These are phyloP conservation scores for Madurella mycetomatis DNA, from an alignment of 2,329 filamentous ascomycete genomes.

Conservation along the genomic window DNA sequence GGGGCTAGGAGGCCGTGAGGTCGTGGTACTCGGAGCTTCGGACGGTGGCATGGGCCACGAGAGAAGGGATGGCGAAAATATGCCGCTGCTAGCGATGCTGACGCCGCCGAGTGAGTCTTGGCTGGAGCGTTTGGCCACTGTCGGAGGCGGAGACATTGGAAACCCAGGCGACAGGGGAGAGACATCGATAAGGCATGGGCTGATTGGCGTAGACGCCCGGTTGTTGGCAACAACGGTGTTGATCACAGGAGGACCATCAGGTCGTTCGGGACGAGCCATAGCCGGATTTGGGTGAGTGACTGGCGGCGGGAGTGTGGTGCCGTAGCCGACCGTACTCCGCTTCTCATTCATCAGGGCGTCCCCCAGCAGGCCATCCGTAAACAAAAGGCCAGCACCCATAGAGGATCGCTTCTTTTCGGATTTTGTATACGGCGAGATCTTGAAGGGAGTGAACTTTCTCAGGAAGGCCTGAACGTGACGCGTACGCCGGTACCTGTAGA, in stretches of 20 bases:
- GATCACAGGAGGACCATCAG: slow-evolving; percentile 15
- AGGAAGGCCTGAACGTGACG: slow-evolving; percentile 23
- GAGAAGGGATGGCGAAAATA: slow-evolving; percentile 21
- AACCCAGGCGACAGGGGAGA: slow-evolving; percentile 17
- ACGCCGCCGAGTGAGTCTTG: slow-evolving; percentile 19
- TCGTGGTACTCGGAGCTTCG: background rate
- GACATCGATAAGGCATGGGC: slow-evolving; percentile 12
- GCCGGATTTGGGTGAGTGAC: slow-evolving; percentile 18
- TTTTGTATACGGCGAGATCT: slow-evolving; percentile 18
- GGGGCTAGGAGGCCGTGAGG: slow-evolving; percentile 14
- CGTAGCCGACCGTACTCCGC: slow-evolving; percentile 16
- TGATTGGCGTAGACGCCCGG: slow-evolving; percentile 10
- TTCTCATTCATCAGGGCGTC: slow-evolving; percentile 19
- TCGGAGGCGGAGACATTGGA: slow-evolving; percentile 17
- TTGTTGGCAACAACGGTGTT: slow-evolving; percentile 3
- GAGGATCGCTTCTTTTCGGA: slow-evolving; percentile 22
- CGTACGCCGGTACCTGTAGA: slow-evolving; percentile 25
- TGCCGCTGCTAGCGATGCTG: slow-evolving; percentile 25
- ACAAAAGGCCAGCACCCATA: slow-evolving; percentile 23
- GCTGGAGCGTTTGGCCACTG: slow-evolving; percentile 17
- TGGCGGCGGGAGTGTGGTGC: slow-evolving; percentile 12
- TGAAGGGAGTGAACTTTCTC: slow-evolving; percentile 22
- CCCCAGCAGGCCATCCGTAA: slow-evolving; percentile 19
- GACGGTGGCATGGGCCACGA: slow-evolving; percentile 24
- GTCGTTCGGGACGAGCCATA: slow-evolving; percentile 9